Evolutionary conservation across 257 asterid genomes (phyloP).

Genomic region (Penstemon barbatus): DNA sequence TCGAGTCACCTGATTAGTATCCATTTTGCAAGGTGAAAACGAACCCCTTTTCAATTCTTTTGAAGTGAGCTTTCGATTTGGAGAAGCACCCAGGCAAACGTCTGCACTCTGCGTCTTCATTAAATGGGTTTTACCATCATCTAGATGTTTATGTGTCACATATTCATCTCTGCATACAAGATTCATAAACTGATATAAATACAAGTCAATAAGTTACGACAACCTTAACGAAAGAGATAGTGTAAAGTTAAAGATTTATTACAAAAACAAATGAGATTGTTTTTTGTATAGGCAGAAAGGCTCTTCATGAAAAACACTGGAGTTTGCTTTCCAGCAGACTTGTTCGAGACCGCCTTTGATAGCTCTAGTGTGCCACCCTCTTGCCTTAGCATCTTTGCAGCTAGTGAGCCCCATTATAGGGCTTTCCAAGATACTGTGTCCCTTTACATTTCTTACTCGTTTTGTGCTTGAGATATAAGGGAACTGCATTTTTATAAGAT

Average conservation of each 20-base stretch:
- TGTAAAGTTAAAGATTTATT: conserved; percentile 36
- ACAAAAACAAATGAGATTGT: conserved; percentile 46
- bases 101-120: conserved; percentile 44
- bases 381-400: conserved; percentile 59
- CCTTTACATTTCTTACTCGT: conserved; percentile 18
- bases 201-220: conserved; percentile 10
- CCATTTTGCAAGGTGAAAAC: conserved; percentile 67
- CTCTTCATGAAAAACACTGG: conserved; percentile 28
- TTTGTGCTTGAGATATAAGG: conserved; percentile 45
- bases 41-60: conserved; percentile 57
- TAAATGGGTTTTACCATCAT: conserved; percentile 53
- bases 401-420: conserved; percentile 53
- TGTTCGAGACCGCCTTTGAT: conserved; percentile 50
- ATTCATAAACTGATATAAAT: background rate
- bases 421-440: conserved; percentile 21
- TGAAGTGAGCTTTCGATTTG: conserved; percentile 59
- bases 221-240: conserved; percentile 17
- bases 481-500: conserved; percentile 49
- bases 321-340: conserved; percentile 72
- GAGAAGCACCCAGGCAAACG: conserved; percentile 71
- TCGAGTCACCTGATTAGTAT: conserved; percentile 67
- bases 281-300: conserved; percentile 77
- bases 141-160: conserved; percentile 23
- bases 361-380: conserved; percentile 65
- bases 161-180: conserved; percentile 54